Percentiles rank a stretch among this genome's conserved stretches.
Conservation (phyloP, 2,329 filamentous ascomycete genomes). For the Diaporthe vexans region DNA sequence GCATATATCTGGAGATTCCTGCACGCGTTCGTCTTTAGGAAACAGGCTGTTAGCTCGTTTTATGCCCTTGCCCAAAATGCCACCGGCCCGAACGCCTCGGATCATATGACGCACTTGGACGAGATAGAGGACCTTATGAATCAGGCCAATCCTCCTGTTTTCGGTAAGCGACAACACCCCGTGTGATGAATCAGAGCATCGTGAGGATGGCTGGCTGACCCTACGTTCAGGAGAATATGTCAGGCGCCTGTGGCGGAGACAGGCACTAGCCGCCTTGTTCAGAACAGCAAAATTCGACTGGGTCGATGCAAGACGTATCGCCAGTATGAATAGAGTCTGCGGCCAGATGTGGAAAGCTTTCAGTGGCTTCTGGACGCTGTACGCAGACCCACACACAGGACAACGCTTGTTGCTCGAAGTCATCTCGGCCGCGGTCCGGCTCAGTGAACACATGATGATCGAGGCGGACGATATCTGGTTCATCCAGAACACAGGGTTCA, state of each 20-base stretch:
- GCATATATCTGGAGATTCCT: neutral
- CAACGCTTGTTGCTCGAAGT: neutral
- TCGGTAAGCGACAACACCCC: neutral
- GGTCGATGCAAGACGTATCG: neutral
- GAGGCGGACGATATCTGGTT: conserved; percentile 9
- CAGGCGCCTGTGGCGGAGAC: neutral
- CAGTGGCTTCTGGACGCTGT: neutral
- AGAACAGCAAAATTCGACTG: neutral
- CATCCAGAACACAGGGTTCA: neutral
- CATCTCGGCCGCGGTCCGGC: neutral
- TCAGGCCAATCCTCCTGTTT: neutral
- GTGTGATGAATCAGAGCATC: too few species aligned
- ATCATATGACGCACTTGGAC: neutral
- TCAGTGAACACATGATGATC: conserved; percentile 15
- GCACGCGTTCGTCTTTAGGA: neutral
- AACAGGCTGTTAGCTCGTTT: fast-evolving
- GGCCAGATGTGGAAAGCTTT: neutral
- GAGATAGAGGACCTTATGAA: neutral
- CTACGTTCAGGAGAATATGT: neutral
- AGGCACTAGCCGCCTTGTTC: conserved; percentile 1
- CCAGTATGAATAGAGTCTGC: neutral
- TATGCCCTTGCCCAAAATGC: neutral
- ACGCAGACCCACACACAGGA: fast-evolving
- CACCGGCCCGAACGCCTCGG: neutral
- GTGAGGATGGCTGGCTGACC: neutral